phyloP scores from a whole-genome alignment of 1,284 basidiomycete species.

The Mycena citricolor region DNA sequence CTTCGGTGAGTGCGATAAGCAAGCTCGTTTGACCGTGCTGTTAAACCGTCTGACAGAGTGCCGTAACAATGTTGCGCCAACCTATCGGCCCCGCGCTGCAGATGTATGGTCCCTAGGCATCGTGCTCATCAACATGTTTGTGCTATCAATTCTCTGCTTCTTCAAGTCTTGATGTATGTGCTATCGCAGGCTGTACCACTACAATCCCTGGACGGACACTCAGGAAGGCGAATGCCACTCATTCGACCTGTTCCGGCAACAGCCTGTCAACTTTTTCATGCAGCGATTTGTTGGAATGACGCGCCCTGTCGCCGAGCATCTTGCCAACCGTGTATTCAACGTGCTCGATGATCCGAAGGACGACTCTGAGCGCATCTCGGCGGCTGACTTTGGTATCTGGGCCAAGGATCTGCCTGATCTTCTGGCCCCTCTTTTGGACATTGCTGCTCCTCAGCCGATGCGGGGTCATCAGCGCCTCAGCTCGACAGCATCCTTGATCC shows the following conservation, averaged over 20 bases:
- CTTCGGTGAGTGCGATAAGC: constrained; percentile 62
- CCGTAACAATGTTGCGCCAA: constrained; percentile 93
- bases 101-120: constrained; percentile 99
- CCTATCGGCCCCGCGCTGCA: constrained; percentile 91
- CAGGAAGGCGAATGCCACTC: constrained; percentile 73
- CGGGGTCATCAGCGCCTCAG: constrained; percentile 48
- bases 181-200: constrained; percentile 84
- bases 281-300: constrained; percentile 93
- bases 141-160: constrained; percentile 23
- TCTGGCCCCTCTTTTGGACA: constrained; percentile 43
- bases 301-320: constrained; percentile 79
- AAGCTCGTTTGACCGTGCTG: constrained; percentile 12
- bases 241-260: constrained; percentile 80
- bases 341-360: constrained; percentile 64
- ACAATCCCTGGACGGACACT: constrained; percentile 97
- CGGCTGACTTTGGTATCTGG: constrained; percentile 87
- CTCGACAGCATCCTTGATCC: constrained; percentile 52
- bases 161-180: constrained; percentile 20
- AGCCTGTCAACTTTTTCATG: constrained; percentile 86
- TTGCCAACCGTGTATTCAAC: constrained; percentile 86
- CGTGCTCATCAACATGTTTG: constrained; percentile 94
- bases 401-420: constrained; percentile 76
- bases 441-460: constrained; percentile 32
- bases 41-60: constrained; percentile 64
- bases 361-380: constrained; percentile 65